Evolutionary conservation across 306 rosid species (phyloP), one percentile per base, ranked within the genome.

Genomic region (Nissolia schottii): DNA sequence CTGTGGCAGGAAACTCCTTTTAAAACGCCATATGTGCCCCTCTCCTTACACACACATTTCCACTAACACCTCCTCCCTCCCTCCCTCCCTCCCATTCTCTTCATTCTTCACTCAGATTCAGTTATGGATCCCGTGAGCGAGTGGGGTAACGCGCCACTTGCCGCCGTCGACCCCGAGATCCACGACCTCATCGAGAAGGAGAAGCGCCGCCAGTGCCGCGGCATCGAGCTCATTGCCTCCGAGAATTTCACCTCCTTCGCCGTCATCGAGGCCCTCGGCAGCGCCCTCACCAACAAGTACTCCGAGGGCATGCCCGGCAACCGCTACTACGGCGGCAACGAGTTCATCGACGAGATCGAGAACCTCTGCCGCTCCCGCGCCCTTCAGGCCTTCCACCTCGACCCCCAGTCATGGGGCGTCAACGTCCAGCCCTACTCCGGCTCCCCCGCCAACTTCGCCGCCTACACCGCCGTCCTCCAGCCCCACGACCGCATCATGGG

Each of bases 401-500:
- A 91, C 60, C 84, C 78, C 16, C 53, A 60, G 18, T 38, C 64
- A 0, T 94, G 98, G 97, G 98, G 98, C 4, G 98, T 94, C 35
- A 94, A 91, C 41, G 98, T 94, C 2, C 98, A 94, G 71, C 98
- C 98, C 0, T 94, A 94, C 57, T 94, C 97, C 18, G 98, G 98
- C 2, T 90, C 97, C 1, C 98, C 97, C 0, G 98, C 98, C 0
- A 94, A 94, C 69, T 94, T 94, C 78, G 96, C 98, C 31, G 97
- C 98, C 19, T 94, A 94, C 87, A 94, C 98, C 1, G 97, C 97
- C 1, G 89, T 94, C 4, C 91, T 94, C 7, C 76, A 89, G 18
- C 98, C 98, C 1, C 98, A 94, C 40, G 98, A 94, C 74, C 92
- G 98, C 5, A 94, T 94, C 80, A 94, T 94, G 98, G 98, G 98